A percentile compares a stretch with the other conserved stretches of the same genome.
Evolutionary conservation across 192 early-diverging fungal genomes (phyloP).

Genomic region (Phycomyces blakesleeanus): DNA sequence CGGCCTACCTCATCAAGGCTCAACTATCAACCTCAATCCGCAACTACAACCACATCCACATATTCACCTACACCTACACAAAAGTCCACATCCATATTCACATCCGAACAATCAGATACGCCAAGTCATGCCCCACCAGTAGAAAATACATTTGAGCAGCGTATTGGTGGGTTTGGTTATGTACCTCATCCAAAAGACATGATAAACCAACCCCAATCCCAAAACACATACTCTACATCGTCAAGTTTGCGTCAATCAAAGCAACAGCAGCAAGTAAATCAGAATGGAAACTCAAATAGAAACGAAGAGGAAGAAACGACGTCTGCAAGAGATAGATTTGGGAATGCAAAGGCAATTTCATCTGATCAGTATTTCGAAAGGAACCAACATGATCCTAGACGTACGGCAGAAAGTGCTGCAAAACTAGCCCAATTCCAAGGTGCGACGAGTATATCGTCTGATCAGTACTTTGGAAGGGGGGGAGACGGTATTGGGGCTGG

Average conservation of each 20-base stretch:
- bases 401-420: constrained; percentile 42
- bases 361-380: constrained; percentile 92
- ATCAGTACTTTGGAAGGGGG: constrained; percentile 80
- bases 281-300: no score
- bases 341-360: constrained; percentile 81
- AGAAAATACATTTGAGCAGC: not conserved
- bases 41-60: not conserved
- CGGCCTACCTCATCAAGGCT: not conserved
- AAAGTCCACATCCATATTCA: not conserved
- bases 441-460: constrained; percentile 76
- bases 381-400: constrained; percentile 54
- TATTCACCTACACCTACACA: not conserved
- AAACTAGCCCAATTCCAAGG: constrained; percentile 65
- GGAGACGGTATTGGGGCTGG: no score
- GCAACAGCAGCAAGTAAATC: no score
- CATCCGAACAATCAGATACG: not conserved
- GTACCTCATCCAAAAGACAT: not conserved
- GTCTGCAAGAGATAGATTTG: constrained; percentile 73
- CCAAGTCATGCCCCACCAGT: no score
- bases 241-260: not conserved
- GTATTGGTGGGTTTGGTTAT: constrained; percentile 9
- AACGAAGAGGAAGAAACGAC: not conserved
- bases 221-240: not conserved
- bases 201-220: not conserved
- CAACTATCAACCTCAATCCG: not conserved